Evolutionary conservation across 805 yeast genomes (phyloP), one percentile per base, ranked within the genome.

Genomic region (Cyberlindnera saturnus): DNA sequence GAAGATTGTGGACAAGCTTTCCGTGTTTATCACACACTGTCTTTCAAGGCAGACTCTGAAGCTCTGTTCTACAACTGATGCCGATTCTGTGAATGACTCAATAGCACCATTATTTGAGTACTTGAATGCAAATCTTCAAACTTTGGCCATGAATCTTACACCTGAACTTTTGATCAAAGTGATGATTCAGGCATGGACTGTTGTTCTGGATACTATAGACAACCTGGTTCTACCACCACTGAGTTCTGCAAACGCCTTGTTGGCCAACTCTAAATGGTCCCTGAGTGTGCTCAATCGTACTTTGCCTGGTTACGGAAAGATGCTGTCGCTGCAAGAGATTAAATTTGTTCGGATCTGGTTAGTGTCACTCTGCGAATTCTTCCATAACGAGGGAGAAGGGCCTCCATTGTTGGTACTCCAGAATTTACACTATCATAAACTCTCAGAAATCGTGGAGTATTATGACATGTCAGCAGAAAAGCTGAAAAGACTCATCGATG

Each of bases 111-210:
- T 88, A 32, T 86, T 82, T 58, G 83, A 84, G 47, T 85, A 84
- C 53, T 65, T 87, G 57, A 84, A 86, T 52, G 68, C 77, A 39
- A 86, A 83, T 52, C 68, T 87, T 38, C 72, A 72, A 41, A 79
- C 82, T 1, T 63, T 87, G 34, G 88, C 87, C 0, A 65, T 73
- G 10, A 71, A 67, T 32, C 61, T 87, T 34, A 75, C 86, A 0
- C 66, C 71, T 16, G 79, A 73, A 1, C 62, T 83, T 30, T 62
- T 83, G 15, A 57, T 75, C 40, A 74, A 77, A 49, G 86, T 86
- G 0, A 83, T 87, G 85, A 55, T 82, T 1, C 82, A 81, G 40
- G 77, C 91, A 0, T 91, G 98, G 98, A 65, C 67, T n/a, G 79
- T 79, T 11, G 79, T 88, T 2, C 67, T 91, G 7, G 63, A 69